A percentile compares a stretch with the other conserved stretches of the same genome.
These are phyloP conservation scores for Sorghum bicolor DNA, from an alignment of 176 grass and related monocot genomes.

Conservation along the genomic window Sorghum_bicolor_NCBIv3 NC_012870.2:58285001-58285500, in stretches of 20 bases:
- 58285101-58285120: not conserved
- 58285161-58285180: conserved; percentile 2
- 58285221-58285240: not conserved
- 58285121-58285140: not conserved
- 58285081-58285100: not conserved
- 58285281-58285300: too few species aligned
- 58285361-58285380: too few species aligned
- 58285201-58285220: not conserved
- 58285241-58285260: not conserved
- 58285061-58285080: not conserved
- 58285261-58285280: too few species aligned
- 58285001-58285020: not conserved
- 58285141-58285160: not conserved
- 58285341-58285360: too few species aligned
- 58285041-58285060: not conserved
- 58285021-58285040: not conserved
- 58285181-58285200: not conserved
- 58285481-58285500: too few species aligned
- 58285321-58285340: too few species aligned
- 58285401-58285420: too few species aligned
- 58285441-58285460: too few species aligned
- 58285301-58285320: too few species aligned
- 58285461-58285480: too few species aligned
- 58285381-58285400: too few species aligned
- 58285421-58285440: too few species aligned